A percentile compares a stretch with the other conserved stretches of the same genome.
Conservation (phyloP, 257 asterid genomes). For the Perilla frutescens region DNA sequence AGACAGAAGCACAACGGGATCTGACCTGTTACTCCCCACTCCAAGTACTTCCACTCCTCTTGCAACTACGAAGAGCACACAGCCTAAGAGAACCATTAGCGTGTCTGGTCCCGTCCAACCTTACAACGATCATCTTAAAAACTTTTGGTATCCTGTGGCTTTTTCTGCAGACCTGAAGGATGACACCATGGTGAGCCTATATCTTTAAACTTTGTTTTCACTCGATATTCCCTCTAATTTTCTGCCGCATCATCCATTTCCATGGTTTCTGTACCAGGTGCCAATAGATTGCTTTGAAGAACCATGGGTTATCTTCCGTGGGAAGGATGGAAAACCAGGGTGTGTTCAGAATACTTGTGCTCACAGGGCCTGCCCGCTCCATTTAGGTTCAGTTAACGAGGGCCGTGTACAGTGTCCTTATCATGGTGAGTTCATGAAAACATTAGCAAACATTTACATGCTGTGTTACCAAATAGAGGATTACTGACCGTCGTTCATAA, state of each 20-base stretch:
- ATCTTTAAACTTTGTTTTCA: neutral
- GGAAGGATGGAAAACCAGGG: slow-evolving; percentile 91
- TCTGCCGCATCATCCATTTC: neutral
- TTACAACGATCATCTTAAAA: slow-evolving; percentile 65
- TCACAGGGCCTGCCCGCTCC: slow-evolving; percentile 96
- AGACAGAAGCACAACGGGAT: slow-evolving; percentile 55
- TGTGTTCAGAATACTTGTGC: slow-evolving; percentile 94
- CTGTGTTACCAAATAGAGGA: neutral
- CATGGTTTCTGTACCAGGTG: slow-evolving; percentile 49
- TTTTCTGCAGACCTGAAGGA: slow-evolving; percentile 85
- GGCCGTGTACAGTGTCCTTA: slow-evolving; percentile 96
- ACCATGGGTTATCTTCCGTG: slow-evolving; percentile 96
- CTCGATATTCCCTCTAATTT: neutral
- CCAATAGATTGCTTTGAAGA: slow-evolving; percentile 95
- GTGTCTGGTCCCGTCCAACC: slow-evolving; percentile 93
- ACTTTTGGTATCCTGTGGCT: slow-evolving; percentile 97
- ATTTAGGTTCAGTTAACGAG: slow-evolving; percentile 90
- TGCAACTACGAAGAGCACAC: slow-evolving; percentile 43
- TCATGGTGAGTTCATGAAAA: slow-evolving; percentile 64
- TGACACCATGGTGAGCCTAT: slow-evolving; percentile 78
- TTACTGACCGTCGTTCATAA: slow-evolving; percentile 9
- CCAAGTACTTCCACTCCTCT: slow-evolving; percentile 57
- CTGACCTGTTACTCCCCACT: slow-evolving; percentile 45
- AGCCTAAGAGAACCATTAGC: slow-evolving; percentile 54
- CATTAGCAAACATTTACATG: neutral